phyloP scores from a whole-genome alignment of 1,284 basidiomycete species.

The Macrocystidia cucumis region DNA sequence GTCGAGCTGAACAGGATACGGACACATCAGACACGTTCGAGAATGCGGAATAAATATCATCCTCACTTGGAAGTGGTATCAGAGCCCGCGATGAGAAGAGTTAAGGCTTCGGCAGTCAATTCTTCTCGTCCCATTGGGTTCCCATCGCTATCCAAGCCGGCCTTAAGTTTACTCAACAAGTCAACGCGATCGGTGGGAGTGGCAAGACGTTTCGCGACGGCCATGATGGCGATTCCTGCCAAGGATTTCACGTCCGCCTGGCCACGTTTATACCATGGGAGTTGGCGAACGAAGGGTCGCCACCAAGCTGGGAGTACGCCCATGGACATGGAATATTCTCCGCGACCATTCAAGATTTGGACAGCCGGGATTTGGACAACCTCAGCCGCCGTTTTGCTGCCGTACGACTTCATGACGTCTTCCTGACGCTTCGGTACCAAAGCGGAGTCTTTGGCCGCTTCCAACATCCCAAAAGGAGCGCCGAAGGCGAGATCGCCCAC shows the following conservation, averaged over 20 bases:
- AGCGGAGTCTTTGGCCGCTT: conserved; percentile 68
- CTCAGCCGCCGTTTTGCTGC: conserved; percentile 31
- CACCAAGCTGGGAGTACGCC: conserved; percentile 72
- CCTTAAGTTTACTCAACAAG: conserved; percentile 73
- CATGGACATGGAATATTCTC: conserved; percentile 82
- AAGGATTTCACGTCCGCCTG: conserved; percentile 64
- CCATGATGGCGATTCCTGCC: conserved; percentile 77
- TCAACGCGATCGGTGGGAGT: conserved; percentile 66
- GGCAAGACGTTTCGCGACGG: conserved; percentile 68
- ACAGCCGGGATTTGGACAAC: conserved; percentile 72
- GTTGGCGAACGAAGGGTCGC: conserved; percentile 53
- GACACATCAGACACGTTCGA: neutral
- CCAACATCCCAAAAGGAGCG: conserved; percentile 85
- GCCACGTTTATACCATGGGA: conserved; percentile 77
- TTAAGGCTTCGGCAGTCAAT: conserved; percentile 82
- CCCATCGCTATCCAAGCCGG: conserved; percentile 72
- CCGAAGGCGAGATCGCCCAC: conserved; percentile 85
- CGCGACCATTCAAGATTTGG: conserved; percentile 83
- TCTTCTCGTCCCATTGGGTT: conserved; percentile 74
- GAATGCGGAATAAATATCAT: neutral
- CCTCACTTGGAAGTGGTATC: conserved; percentile 80
- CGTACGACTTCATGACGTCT: conserved; percentile 50
- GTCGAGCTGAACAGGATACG: conserved; percentile 48
- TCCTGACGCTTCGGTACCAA: conserved; percentile 38
- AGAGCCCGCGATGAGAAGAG: conserved; percentile 80